Conservation (phyloP, 2,329 filamentous ascomycete genomes). For the Colletotrichum incanum region DNA sequence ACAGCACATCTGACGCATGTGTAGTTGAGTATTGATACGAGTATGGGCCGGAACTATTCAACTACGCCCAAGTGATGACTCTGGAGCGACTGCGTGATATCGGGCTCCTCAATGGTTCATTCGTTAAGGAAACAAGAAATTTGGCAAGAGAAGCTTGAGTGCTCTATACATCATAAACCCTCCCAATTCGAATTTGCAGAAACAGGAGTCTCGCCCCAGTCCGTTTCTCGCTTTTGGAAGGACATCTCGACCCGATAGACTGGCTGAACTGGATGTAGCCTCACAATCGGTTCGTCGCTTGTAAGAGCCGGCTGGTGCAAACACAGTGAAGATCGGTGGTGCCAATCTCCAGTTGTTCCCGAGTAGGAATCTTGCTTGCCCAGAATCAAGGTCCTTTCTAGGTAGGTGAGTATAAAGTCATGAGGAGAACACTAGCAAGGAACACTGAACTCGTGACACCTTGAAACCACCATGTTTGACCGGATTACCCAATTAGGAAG, state of each 20-base stretch:
- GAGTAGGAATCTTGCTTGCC: not conserved
- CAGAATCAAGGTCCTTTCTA: not conserved
- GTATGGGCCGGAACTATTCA: no score
- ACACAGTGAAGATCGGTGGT: not conserved
- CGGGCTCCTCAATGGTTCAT: no score
- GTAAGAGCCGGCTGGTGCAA: not conserved
- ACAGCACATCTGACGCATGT: no score
- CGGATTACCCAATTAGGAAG: conserved; percentile 4
- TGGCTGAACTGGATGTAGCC: not conserved
- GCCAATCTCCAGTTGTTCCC: not conserved
- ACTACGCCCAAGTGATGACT: no score
- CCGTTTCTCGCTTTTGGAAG: not conserved
- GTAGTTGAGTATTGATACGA: no score
- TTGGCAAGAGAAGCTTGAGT: not conserved
- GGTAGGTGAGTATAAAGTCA: not conserved
- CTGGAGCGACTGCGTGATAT: no score
- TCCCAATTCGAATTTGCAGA: not conserved
- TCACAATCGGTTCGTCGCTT: not conserved
- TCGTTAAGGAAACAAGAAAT: not conserved
- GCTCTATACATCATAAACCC: not conserved
- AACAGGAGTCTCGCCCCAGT: not conserved
- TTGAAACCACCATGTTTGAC: not conserved
- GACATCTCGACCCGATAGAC: not conserved
- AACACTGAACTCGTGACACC: not conserved
- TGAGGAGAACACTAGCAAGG: not conserved